Evolutionary conservation across 331 rosid genomes (phyloP).

Genomic region (Rhamnella rubrinervis): DNA sequence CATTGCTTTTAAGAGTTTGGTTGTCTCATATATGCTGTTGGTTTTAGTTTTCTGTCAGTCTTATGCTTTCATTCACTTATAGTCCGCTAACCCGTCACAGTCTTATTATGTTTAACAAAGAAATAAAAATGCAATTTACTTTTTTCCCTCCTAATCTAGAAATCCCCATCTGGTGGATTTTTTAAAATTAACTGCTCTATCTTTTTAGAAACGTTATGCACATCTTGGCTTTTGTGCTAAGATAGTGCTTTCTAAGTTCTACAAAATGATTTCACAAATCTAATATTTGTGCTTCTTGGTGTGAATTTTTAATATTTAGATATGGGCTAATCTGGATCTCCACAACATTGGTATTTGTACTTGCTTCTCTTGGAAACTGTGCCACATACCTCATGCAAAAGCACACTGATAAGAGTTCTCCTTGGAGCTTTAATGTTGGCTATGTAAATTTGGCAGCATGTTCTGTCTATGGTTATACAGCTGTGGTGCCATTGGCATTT

Average conservation of each 20-base stretch:
- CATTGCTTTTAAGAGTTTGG: not conserved
- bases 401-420: slow-evolving; percentile 37
- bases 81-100: not conserved
- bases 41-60: not conserved
- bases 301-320: slow-evolving; percentile 37
- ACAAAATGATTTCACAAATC: slow-evolving; percentile 20
- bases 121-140: not conserved
- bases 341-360: slow-evolving; percentile 83
- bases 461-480: slow-evolving; percentile 77
- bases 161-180: not conserved
- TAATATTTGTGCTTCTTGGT: slow-evolving; percentile 6
- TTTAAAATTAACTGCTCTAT: no score
- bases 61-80: not conserved
- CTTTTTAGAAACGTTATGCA: no score
- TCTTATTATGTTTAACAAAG: not conserved
- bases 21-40: not conserved
- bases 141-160: not conserved
- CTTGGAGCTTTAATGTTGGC: slow-evolving; percentile 91
- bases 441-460: slow-evolving; percentile 77
- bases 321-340: slow-evolving; percentile 95
- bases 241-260: not conserved
- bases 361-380: slow-evolving; percentile 88
- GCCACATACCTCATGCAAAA: slow-evolving; percentile 85
- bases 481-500: slow-evolving; percentile 82
- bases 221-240: not conserved